Evolutionary conservation across 2,329 filamentous ascomycete genomes (phyloP).

Genomic region (Cercospora citrullina): DNA sequence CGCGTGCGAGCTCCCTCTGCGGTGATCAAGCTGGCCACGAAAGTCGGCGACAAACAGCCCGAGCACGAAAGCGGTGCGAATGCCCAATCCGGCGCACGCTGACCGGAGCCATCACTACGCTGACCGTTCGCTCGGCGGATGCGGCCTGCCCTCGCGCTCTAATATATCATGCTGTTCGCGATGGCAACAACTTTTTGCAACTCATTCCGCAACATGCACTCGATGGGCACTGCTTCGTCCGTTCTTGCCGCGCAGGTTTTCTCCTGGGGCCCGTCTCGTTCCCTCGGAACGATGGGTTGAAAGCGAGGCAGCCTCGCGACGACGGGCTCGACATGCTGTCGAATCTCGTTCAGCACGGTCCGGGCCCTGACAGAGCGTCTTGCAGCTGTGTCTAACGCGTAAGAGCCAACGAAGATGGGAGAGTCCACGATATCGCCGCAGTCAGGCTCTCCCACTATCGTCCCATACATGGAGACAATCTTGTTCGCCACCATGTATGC

Average conservation of each 20-base stretch:
- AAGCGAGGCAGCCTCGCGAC: constrained; percentile 8
- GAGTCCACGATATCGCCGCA: not conserved
- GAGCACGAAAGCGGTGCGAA: not conserved
- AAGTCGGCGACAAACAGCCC: not conserved
- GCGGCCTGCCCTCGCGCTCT: not conserved
- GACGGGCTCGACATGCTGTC: constrained; percentile 6
- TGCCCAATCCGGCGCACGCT: not conserved
- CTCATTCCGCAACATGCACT: not conserved
- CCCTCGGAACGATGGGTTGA: not conserved
- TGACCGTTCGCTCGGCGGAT: not conserved
- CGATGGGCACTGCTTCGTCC: not conserved
- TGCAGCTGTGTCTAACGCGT: constrained; percentile 8
- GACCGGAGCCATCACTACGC: not conserved
- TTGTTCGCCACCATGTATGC: constrained; percentile 13
- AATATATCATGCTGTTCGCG: not conserved
- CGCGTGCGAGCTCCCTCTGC: not conserved
- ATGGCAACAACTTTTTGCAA: not conserved
- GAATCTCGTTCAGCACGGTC: constrained; percentile 8
- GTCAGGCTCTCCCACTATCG: not conserved
- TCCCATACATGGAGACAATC: constrained; percentile 6
- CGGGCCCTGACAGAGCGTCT: constrained; percentile 4
- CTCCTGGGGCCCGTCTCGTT: too few species aligned
- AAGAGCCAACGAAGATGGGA: constrained; percentile 4
- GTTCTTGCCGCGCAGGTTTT: not conserved
- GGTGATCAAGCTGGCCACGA: not conserved